These are phyloP conservation scores for Vararia minispora DNA, from an alignment of 768 basidiomycete genomes.

Conservation along the genomic window DNA sequence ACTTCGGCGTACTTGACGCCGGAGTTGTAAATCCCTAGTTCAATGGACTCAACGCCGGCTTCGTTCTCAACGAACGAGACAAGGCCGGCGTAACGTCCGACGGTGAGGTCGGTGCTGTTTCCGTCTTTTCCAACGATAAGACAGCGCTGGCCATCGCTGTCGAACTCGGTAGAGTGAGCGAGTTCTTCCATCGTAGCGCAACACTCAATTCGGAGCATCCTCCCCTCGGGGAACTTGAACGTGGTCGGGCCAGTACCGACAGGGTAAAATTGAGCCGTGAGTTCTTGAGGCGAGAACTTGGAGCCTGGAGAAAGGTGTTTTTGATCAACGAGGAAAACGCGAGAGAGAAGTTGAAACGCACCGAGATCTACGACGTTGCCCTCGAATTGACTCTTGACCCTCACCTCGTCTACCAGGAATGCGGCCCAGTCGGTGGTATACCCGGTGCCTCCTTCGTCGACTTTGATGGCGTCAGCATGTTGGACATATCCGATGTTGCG, in stretches of 20 bases:
- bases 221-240: conserved; percentile 3
- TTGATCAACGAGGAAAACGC: background rate
- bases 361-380: conserved; percentile 22
- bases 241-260: background rate
- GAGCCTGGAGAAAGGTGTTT: conserved; percentile 2
- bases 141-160: too few species aligned
- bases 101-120: too few species aligned
- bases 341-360: conserved; percentile 18
- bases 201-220: conserved; percentile 5
- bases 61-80: too few species aligned
- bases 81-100: too few species aligned
- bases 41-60: too few species aligned
- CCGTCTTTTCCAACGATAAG: too few species aligned
- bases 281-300: background rate
- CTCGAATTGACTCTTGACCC: conserved; percentile 20
- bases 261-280: background rate
- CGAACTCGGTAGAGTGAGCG: too few species aligned
- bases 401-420: too few species aligned
- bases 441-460: too few species aligned
- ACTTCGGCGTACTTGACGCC: too few species aligned
- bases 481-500: conserved; percentile 17
- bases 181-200: background rate
- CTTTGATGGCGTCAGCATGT: conserved; percentile 17
- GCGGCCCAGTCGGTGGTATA: too few species aligned
- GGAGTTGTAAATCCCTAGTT: too few species aligned